Base-by-base conservation (phyloP, 1,139 yeast genomes). In the Yamadazyma siamensis region DNA sequence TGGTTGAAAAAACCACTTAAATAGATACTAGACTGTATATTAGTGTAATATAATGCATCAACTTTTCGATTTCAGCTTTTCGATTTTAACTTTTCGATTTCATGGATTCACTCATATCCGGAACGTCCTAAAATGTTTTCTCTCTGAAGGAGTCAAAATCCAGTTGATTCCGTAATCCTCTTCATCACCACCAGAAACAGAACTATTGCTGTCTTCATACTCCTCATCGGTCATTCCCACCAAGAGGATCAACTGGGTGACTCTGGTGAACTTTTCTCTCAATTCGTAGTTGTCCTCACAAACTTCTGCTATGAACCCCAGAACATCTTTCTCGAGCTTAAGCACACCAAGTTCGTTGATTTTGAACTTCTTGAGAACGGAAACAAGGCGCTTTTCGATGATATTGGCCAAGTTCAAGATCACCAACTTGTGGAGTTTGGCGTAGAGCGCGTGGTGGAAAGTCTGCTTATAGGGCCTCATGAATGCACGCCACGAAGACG, bases 181-280 rank as follows among this genome's bases (percentile, higher is more conserved):
- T 27, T 63, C 72, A 28, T 70, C 72, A 15, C 14, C 20, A 19
- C 18, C 27, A 11, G 21, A 13, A 14, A 21, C 21, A 20, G 51
- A 46, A 35, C 66, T 61, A 5, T 23, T 22, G 8, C 32, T 29
- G 41, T 65, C 61, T 26, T 63, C 71, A 34, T 67, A 68, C 44
- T 84, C 94, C 32, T 81, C 91, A 38, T 84, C 91, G 44, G 87
- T 96, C 64, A 87, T 71, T 2, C 95, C 94, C 23, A 88, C 66
- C 27, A 87, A 64, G 63, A 86, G 73, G 7, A 87, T 83, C 27
- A 89, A 70, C 54, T 89, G 97, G 0, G 95, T 87, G 3, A 87
- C 79, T 37, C 87, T 69, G 3, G 83, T 71, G 50, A 89, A 91
- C 47, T 77, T 75, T 38, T 86, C 91, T 40, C 96, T 68, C 45